These are phyloP conservation scores for Heliamphora pulchella DNA, from an alignment of 179 eudicot species.

Conservation along the genomic window DNA sequence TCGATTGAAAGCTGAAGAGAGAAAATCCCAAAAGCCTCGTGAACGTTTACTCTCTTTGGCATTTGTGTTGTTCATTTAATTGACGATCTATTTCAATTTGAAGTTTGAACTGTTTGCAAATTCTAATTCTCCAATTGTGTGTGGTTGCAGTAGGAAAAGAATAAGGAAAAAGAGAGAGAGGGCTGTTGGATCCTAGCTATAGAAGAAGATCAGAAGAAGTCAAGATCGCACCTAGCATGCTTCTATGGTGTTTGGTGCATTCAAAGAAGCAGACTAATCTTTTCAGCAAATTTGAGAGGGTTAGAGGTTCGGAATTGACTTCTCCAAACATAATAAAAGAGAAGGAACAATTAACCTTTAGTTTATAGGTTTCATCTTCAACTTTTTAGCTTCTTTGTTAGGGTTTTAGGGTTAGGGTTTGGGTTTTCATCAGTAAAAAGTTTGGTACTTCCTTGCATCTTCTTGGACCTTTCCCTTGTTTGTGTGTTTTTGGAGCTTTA, in stretches of 20 bases:
- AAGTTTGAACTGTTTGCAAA: not conserved
- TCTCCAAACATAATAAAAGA: not conserved
- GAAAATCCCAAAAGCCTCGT: too few species aligned
- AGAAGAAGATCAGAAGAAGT: constrained; percentile 22
- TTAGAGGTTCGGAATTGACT: constrained; percentile 37
- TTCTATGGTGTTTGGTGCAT: constrained; percentile 7
- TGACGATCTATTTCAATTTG: not conserved
- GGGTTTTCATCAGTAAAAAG: not conserved
- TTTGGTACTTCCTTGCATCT: not conserved
- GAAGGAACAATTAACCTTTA: not conserved
- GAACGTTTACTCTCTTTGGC: too few species aligned
- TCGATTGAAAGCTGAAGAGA: too few species aligned
- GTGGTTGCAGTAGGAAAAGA: constrained; percentile 3
- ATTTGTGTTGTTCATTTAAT: not conserved
- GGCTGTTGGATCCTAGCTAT: constrained; percentile 5
- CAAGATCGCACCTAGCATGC: constrained; percentile 40
- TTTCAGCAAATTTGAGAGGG: not conserved
- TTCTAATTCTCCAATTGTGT: not conserved
- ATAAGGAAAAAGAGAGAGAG: not conserved
- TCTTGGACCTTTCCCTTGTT: not conserved
- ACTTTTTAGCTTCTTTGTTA: not conserved
- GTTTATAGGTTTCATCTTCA: constrained; percentile 1
- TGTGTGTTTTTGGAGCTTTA: constrained; percentile 5
- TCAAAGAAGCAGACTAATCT: constrained; percentile 4
- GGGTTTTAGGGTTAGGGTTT: not conserved